Evolutionary conservation across 129 eudicot species (phyloP).

Genomic region (Calendula officinalis): DNA sequence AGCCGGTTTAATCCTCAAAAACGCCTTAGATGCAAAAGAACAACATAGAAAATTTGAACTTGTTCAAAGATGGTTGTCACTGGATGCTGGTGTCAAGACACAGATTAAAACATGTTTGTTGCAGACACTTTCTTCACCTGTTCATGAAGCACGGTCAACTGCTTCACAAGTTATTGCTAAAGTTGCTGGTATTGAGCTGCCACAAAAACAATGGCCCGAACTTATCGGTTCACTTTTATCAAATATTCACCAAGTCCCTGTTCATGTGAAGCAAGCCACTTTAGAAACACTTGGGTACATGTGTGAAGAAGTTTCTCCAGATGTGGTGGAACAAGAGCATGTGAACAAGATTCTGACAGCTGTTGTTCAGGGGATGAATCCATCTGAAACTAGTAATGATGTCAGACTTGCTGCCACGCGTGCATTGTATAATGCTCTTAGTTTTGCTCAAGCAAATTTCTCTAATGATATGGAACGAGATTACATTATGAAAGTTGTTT

Average conservation of each 20-base stretch:
- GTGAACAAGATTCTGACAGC: conserved; percentile 90
- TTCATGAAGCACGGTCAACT: conserved; percentile 75
- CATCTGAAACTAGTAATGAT: conserved; percentile 60
- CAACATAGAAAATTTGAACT: conserved; percentile 78
- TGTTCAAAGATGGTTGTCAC: conserved; percentile 77
- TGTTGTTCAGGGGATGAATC: conserved; percentile 92
- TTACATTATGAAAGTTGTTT: conserved; percentile 94
- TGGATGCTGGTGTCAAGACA: conserved; percentile 60
- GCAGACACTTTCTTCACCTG: conserved; percentile 73
- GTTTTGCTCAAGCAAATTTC: conserved; percentile 89
- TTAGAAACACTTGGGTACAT: conserved; percentile 85
- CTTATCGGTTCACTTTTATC: conserved; percentile 67
- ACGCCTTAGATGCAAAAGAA: conserved; percentile 91
- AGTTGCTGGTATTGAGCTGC: conserved; percentile 87
- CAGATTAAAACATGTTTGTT: conserved; percentile 72
- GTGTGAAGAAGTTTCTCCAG: conserved; percentile 96
- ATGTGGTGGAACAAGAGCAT: conserved; percentile 83
- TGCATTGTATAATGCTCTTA: conserved; percentile 78
- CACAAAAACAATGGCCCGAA: conserved; percentile 91
- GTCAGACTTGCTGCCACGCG: conserved; percentile 87
- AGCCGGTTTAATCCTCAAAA: conserved; percentile 81
- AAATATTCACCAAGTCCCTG: conserved; percentile 81
- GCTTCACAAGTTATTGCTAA: conserved; percentile 91
- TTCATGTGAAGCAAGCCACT: conserved; percentile 89
- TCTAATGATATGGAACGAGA: conserved; percentile 90